These are phyloP conservation scores for Botrytis fabae DNA, from an alignment of 2,329 filamentous ascomycete species.

Conservation along the genomic window DNA sequence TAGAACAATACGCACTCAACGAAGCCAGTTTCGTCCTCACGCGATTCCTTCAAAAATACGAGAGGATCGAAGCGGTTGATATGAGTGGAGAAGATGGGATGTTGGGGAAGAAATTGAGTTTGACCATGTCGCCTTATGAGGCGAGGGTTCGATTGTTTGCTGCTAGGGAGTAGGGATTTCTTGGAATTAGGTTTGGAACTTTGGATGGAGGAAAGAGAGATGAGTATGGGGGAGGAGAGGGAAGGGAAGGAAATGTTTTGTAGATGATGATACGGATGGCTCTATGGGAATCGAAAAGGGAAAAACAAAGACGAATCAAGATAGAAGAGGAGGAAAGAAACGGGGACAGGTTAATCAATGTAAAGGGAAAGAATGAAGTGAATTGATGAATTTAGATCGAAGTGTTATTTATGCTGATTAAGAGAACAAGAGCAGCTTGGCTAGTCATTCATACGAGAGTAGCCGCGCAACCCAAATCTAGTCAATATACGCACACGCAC, in stretches of 20 bases:
- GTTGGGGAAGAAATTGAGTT: constrained; percentile 29
- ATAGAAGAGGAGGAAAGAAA: neutral
- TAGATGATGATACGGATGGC: neutral
- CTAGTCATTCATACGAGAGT: neutral
- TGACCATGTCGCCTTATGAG: constrained; percentile 31
- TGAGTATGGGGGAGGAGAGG: neutral
- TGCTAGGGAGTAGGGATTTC: neutral
- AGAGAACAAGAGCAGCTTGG: neutral
- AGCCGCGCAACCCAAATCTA: neutral
- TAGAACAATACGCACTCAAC: constrained; percentile 40
- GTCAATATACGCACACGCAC: neutral
- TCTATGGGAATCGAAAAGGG: neutral
- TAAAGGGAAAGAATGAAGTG: neutral
- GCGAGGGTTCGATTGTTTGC: constrained; percentile 32
- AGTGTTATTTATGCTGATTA: neutral
- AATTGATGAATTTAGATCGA: neutral
- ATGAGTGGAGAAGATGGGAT: constrained; percentile 16
- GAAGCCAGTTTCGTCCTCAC: constrained; percentile 40
- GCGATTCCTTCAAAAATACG: constrained; percentile 39
- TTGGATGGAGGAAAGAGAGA: neutral
- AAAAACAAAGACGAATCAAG: neutral
- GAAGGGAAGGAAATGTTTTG: too few species aligned
- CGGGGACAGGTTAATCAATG: neutral
- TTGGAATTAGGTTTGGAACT: neutral
- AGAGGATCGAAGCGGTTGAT: constrained; percentile 30